Base-by-base conservation (phyloP, 2,329 filamentous ascomycete species). In the Simplicillium sp. region DNA sequence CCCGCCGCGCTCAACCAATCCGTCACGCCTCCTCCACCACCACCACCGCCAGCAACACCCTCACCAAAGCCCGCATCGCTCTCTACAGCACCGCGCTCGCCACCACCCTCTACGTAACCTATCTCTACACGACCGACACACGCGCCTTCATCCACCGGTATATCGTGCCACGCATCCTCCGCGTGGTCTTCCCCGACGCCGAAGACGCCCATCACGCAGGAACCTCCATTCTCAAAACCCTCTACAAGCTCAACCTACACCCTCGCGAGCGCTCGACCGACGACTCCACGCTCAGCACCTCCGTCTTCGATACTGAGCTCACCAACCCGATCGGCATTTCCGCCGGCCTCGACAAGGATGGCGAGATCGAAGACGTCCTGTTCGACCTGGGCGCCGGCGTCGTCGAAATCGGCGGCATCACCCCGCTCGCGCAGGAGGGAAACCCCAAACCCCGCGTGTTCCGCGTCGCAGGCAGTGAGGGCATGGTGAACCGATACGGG, bases 301-400 rank as follows among this genome's bases (percentile, higher is more conserved):
- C 66, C 11, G 81, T 97, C 15, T 96, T 94, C 57, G 87, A 84
- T 29, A 76, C 83, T 46, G 72, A 67, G 4, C 65, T 98, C 36
- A 70, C 76, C 53, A 97, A 96, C 62, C 92, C 92, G 2, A 80
- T 98, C 53, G 92, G 84, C 42, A 95, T 94, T 47, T 94, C 87
- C n/a, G 92, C 87, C 5, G 92, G 92, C 9, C 79, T 98, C 34
- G 92, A 97, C 68, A 97, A 98, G 70, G 77, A 94, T 55, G 92
- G 82, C 40, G 87, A 95, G 46, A 82, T 97, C 40, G 85, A 89
- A 2, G 84, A 90, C 53, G 75, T 82, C 12, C 71, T 98, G 29
- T 85, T 97, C 56, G 87, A 81, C 7, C 67, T 96, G 3, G 92
- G 92, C 28, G 82, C 90, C 17, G 82, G 80, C 3, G 73, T 97